These are phyloP conservation scores for Podosphaera leucotricha DNA, from an alignment of 2,329 filamentous ascomycete genomes.

Conservation along the genomic window DNA sequence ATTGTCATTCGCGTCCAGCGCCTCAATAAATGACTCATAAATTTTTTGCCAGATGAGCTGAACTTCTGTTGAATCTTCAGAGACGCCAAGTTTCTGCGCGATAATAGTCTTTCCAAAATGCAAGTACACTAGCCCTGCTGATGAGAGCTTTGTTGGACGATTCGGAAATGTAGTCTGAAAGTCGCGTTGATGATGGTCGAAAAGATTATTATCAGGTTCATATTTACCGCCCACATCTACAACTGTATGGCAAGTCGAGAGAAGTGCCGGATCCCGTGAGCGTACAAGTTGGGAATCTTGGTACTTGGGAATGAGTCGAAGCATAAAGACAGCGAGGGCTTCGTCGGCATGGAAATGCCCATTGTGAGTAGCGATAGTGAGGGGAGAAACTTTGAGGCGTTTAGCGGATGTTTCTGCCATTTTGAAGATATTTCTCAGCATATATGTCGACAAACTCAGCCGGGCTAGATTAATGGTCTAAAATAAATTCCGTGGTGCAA, in stretches of 20 bases:
- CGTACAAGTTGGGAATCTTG: slow-evolving; percentile 50
- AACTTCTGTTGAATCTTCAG: slow-evolving; percentile 41
- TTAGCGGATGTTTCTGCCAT: slow-evolving; percentile 57
- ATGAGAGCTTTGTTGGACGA: slow-evolving; percentile 71
- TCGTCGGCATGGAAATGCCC: slow-evolving; percentile 97
- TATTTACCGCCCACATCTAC: slow-evolving; percentile 97
- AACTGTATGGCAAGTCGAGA: slow-evolving; percentile 74
- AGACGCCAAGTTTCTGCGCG: slow-evolving; percentile 36
- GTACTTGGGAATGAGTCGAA: slow-evolving; percentile 72
- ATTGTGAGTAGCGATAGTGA: slow-evolving; percentile 62
- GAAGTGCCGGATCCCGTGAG: slow-evolving; percentile 59
- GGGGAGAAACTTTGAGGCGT: slow-evolving; percentile 52
- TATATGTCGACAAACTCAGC: no score
- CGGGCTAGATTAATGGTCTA: no score
- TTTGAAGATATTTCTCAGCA: slow-evolving; percentile 24
- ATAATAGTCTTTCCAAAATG: slow-evolving; percentile 82
- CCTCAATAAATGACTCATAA: slow-evolving; percentile 84
- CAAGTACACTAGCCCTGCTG: slow-evolving; percentile 82
- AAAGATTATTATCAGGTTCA: slow-evolving; percentile 51
- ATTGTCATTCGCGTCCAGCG: slow-evolving; percentile 94
- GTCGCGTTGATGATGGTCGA: slow-evolving; percentile 91
- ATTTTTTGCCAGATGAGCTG: slow-evolving; percentile 64
- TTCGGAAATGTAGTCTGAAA: slow-evolving; percentile 71
- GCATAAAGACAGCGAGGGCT: slow-evolving; percentile 87
- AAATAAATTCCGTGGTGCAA: background rate